These are phyloP conservation scores for Suillus subaureus DNA, from an alignment of 768 basidiomycete species.

Conservation along the genomic window DNA sequence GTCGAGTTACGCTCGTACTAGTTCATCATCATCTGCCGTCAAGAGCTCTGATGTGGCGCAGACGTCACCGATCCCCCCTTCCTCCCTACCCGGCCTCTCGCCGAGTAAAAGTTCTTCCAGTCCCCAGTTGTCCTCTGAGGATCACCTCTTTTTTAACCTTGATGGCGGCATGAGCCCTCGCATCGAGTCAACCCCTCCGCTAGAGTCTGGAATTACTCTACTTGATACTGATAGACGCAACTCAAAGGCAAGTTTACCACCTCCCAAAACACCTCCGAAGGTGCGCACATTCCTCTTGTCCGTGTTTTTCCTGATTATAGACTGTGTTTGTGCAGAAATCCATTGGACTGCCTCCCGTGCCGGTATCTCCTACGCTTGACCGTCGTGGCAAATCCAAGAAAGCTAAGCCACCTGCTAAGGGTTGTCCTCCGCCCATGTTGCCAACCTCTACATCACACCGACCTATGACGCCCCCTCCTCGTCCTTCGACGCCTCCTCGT, in stretches of 20 bases:
- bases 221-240: conserved; percentile 17
- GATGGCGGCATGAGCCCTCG: conserved; percentile 14
- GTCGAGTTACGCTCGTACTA: conserved; percentile 40
- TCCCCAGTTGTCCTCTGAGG: conserved; percentile 45
- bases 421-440: conserved; percentile 28
- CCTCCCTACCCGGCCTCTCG: conserved; percentile 61
- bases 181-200: conserved; percentile 22
- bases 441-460: conserved; percentile 20
- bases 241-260: conserved; percentile 16
- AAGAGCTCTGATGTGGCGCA: conserved; percentile 28
- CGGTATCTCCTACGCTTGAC: conserved; percentile 49
- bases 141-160: conserved; percentile 17
- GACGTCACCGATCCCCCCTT: conserved; percentile 32
- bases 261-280: conserved; percentile 34
- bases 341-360: conserved; percentile 42
- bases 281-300: conserved; percentile 8
- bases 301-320: not conserved
- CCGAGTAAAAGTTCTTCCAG: conserved; percentile 68
- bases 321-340: conserved; percentile 34
- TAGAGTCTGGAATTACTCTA: conserved; percentile 12
- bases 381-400: conserved; percentile 29
- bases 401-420: conserved; percentile 19
- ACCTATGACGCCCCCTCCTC: conserved; percentile 40
- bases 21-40: conserved; percentile 19
- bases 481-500: conserved; percentile 42